phyloP scores from a whole-genome alignment of 2,329 filamentous ascomycete genomes.

The Stachybotrys chartarum region DNA sequence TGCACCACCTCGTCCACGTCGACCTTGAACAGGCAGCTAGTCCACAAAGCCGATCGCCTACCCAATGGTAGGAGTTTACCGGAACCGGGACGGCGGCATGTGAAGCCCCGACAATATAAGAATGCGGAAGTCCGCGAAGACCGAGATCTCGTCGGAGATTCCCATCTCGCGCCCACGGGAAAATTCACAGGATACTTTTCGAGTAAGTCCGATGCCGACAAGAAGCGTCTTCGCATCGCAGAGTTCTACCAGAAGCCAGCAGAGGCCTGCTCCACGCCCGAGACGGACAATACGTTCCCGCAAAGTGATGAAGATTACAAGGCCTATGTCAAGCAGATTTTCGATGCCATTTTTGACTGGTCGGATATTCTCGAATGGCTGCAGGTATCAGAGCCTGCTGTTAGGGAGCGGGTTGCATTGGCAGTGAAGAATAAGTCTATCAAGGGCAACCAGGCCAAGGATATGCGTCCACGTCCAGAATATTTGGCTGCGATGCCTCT shows the following conservation, averaged over 20 bases:
- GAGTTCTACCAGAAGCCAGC: conserved; percentile 9
- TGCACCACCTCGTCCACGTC: too few relatives aligned
- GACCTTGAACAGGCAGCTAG: too few relatives aligned
- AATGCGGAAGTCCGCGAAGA: not conserved
- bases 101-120: not conserved
- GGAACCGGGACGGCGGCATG: not conserved
- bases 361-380: conserved; percentile 13
- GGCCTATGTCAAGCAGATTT: conserved; percentile 7
- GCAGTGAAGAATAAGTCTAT: not conserved
- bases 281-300: conserved; percentile 9
- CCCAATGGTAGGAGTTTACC: not conserved
- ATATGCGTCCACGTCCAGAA: conserved; percentile 6
- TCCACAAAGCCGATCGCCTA: not conserved
- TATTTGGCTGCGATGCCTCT: conserved; percentile 6
- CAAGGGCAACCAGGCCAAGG: not conserved
- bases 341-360: conserved; percentile 17
- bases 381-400: conserved; percentile 6
- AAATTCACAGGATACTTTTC: conserved; percentile 4
- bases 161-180: conserved; percentile 3
- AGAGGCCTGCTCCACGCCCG: conserved; percentile 8
- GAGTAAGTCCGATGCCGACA: conserved; percentile 1
- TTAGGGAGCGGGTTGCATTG: not conserved
- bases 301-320: conserved; percentile 3
- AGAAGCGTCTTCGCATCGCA: conserved; percentile 3
- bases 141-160: conserved; percentile 4